Percentiles rank a stretch among this genome's conserved stretches.
Evolutionary conservation across 2,329 filamentous ascomycete species (phyloP).

Genomic region (Corynespora cassiicola): DNA sequence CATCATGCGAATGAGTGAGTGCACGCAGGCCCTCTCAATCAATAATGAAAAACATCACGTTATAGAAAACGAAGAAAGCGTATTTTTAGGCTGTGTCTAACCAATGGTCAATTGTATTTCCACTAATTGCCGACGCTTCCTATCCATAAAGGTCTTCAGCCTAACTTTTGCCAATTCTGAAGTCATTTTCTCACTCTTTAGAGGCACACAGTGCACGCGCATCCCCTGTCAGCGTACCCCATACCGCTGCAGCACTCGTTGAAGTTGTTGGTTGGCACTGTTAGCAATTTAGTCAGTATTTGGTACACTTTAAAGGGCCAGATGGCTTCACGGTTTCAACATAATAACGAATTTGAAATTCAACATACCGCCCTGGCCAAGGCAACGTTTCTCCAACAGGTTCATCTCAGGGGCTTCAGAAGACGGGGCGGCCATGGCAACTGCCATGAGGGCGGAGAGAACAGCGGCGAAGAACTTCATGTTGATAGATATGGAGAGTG

Average conservation of each 20-base stretch:
- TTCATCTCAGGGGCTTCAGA: not conserved
- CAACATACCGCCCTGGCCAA: conserved; percentile 6
- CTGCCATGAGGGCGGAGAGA: not conserved
- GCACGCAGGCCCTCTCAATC: too few species aligned
- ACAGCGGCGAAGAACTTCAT: conserved; percentile 1
- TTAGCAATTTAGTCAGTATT: not conserved
- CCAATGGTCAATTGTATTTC: too few species aligned
- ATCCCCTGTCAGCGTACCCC: conserved; percentile 3
- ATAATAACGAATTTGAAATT: not conserved
- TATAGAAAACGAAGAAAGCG: too few species aligned
- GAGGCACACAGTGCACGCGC: conserved; percentile 2
- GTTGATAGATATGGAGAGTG: too few species aligned
- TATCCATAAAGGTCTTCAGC: too few species aligned
- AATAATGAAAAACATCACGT: too few species aligned
- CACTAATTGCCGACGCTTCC: too few species aligned
- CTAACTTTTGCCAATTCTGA: too few species aligned
- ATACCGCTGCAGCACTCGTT: conserved; percentile 3
- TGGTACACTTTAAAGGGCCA: not conserved
- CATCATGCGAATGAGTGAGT: too few species aligned
- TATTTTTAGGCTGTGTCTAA: too few species aligned
- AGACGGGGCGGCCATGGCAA: conserved; percentile 4
- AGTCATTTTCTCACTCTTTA: too few species aligned
- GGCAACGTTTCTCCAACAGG: conserved; percentile 5
- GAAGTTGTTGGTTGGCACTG: conserved; percentile 1
- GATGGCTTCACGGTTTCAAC: not conserved